Conservation (phyloP, 2,329 filamentous ascomycete genomes). For the Colletotrichum costaricense region DNA sequence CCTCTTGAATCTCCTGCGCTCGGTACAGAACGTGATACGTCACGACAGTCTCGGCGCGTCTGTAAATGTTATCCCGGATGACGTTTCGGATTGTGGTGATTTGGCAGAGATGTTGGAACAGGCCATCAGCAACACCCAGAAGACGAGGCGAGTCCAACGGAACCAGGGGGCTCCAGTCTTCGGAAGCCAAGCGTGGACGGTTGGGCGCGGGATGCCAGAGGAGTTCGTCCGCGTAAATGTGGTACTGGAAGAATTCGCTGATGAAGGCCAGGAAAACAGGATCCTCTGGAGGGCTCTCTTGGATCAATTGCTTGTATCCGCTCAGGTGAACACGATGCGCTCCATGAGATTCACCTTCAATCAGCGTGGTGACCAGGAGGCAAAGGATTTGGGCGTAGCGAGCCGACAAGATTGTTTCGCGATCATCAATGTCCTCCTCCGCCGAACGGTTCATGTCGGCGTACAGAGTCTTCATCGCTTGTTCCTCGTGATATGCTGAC, state of each 20-base stretch:
- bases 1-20: conserved; percentile 80
- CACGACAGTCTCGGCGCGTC: conserved; percentile 73
- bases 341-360: conserved; percentile 68
- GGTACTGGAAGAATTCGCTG: conserved; percentile 88
- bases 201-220: conserved; percentile 59
- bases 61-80: conserved; percentile 75
- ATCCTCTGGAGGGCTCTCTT: conserved; percentile 69
- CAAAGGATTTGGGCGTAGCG: conserved; percentile 74
- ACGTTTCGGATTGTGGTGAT: conserved; percentile 82
- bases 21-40: conserved; percentile 79
- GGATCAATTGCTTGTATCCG: conserved; percentile 79
- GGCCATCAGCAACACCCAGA: conserved; percentile 83
- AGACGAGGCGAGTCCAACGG: conserved; percentile 66
- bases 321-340: conserved; percentile 85
- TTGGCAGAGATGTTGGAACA: conserved; percentile 82
- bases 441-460: conserved; percentile 56
- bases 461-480: conserved; percentile 64
- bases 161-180: conserved; percentile 55
- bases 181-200: conserved; percentile 51
- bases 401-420: conserved; percentile 61
- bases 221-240: conserved; percentile 74
- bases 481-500: conserved; percentile 66
- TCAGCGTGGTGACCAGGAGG: conserved; percentile 67
- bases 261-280: conserved; percentile 72
- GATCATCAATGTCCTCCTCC: conserved; percentile 55